Evolutionary conservation across 1,284 basidiomycete genomes (phyloP), one percentile per base, ranked within the genome.

Genomic region (Irpex lacteus): DNA sequence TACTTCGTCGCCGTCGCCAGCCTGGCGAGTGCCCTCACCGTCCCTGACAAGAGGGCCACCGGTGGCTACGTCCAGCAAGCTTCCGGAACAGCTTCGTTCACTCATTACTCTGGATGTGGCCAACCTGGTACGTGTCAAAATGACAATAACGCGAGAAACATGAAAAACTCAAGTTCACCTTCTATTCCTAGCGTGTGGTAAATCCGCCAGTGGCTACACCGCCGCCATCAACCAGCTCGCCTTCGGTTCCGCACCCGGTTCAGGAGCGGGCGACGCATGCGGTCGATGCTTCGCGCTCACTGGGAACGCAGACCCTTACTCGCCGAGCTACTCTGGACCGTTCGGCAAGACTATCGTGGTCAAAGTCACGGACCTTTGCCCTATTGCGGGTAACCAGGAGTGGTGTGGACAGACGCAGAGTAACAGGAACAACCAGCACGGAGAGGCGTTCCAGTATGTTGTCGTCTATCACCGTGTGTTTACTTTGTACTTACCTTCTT

Each of bases 251-350:
- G 63, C 70, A 6, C 81, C 84, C 9, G 83, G 84, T 0, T 49
- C 75, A 0, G 85, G 84, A 15, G 73, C 83, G 9, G 85, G 85
- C n/a, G 85, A 86, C 71, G 85, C 82, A 18, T 88, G 85, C 26
- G 64, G 64, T 13, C 64, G 64, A 11, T 65, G 64, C 59, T 65
- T 65, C 53, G 49, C 61, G 9, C 67, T 87, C 60, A 84, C 84
- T 2, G 84, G 77, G n/a, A 77, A 69, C 18, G 68, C 73, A 11
- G 85, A 87, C 69, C 85, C 85, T 9, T 86, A 75, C 75, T 82
- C 83, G 26, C 82, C 84, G 0, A 63, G 73, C 0, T 86, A 70
- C 73, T 73, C 76, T 8, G 85, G 85, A 4, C 84, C 85, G 11
- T 85, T 86, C 75, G 63, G 63, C 47, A 68, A 82, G 34, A 78